phyloP scores from a whole-genome alignment of 129 eudicot genomes.

The Tagetes erecta region DNA sequence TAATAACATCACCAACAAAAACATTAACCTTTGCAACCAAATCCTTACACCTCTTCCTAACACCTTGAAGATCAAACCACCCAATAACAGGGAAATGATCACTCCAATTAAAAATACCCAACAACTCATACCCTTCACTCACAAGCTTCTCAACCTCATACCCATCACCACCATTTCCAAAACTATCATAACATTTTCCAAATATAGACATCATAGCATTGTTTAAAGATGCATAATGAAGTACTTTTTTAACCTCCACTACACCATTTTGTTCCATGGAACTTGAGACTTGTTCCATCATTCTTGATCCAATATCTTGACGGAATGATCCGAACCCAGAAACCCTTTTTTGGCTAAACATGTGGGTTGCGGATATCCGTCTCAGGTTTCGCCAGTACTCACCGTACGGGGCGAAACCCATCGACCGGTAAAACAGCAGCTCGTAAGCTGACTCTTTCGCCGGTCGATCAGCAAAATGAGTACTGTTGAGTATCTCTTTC shows the following conservation, averaged over 20 bases:
- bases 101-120: slow-evolving; percentile 82
- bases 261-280: slow-evolving; percentile 49
- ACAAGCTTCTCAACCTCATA: slow-evolving; percentile 56
- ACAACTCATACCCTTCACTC: slow-evolving; percentile 79
- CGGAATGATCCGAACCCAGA: slow-evolving; percentile 52
- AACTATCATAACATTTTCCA: slow-evolving; percentile 51
- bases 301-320: slow-evolving; percentile 50
- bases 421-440: slow-evolving; percentile 77
- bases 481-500: slow-evolving; percentile 59
- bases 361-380: slow-evolving; percentile 67
- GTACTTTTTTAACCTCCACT: slow-evolving; percentile 58
- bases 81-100: slow-evolving; percentile 76
- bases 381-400: slow-evolving; percentile 87
- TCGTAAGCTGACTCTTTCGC: slow-evolving; percentile 83
- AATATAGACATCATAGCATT: slow-evolving; percentile 93
- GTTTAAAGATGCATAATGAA: slow-evolving; percentile 78
- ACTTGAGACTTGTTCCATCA: slow-evolving; percentile 45
- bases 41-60: slow-evolving; percentile 58
- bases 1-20: slow-evolving; percentile 65
- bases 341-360: slow-evolving; percentile 71
- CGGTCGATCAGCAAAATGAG: slow-evolving; percentile 86
- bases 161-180: slow-evolving; percentile 31
- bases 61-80: slow-evolving; percentile 91
- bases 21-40: slow-evolving; percentile 63
- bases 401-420: slow-evolving; percentile 95